These are phyloP conservation scores for Hemerocallis citrina DNA, from an alignment of 106 monocot species.

Conservation along the genomic window DNA sequence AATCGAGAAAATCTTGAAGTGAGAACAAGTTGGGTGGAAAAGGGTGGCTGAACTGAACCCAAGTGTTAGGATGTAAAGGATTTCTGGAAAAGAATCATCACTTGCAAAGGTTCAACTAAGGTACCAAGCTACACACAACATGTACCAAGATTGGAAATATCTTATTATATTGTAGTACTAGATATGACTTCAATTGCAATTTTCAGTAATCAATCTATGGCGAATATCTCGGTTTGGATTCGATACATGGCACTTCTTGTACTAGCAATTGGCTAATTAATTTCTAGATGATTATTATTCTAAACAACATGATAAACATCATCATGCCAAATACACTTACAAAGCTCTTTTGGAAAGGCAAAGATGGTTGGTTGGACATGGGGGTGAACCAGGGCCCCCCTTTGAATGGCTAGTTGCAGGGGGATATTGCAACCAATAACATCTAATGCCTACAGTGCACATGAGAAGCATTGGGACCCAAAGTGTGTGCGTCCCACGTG, in stretches of 20 bases:
- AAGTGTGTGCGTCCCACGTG: too few relatives aligned
- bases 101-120: not conserved
- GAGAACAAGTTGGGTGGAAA: not conserved
- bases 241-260: not conserved
- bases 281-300: not conserved
- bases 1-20: not conserved
- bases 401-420: too few relatives aligned
- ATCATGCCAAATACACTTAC: not conserved
- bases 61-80: not conserved
- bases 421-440: not conserved
- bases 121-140: not conserved
- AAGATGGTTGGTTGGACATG: not conserved
- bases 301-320: not conserved
- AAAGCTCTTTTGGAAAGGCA: not conserved
- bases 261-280: too few relatives aligned
- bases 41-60: not conserved
- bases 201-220: not conserved
- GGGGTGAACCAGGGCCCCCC: too few relatives aligned
- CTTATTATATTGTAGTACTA: not conserved
- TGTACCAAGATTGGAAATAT: not conserved
- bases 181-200: too few relatives aligned
- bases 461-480: too few relatives aligned
- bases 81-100: constrained; percentile 4
- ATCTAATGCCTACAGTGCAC: too few relatives aligned
- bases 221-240: not conserved